phyloP scores from a whole-genome alignment of 2,329 filamentous ascomycete species.

The Cytospora piceae region DNA sequence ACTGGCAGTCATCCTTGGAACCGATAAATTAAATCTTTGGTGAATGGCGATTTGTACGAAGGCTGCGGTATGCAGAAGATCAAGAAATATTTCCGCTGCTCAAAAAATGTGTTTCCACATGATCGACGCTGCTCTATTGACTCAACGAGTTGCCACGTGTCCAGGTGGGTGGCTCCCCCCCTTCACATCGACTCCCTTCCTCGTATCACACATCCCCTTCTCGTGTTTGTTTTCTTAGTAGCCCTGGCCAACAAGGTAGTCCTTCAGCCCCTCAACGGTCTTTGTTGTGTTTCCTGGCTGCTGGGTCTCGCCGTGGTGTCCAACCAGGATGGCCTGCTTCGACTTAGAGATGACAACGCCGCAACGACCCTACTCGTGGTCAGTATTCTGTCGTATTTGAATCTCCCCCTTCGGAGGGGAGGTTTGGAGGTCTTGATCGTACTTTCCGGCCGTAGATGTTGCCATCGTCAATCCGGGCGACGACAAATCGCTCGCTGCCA shows the following conservation, averaged over 20 bases:
- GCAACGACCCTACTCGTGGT: constrained; percentile 63
- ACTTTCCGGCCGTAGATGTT: constrained; percentile 88
- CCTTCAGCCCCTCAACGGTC: constrained; percentile 80
- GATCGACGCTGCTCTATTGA: constrained; percentile 31
- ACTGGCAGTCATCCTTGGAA: neutral
- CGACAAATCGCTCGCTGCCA: constrained; percentile 76
- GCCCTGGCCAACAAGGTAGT: constrained; percentile 79
- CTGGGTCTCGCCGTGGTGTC: constrained; percentile 77
- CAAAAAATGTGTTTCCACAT: constrained; percentile 27
- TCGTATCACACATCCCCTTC: constrained; percentile 25
- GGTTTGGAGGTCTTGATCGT: constrained; percentile 35
- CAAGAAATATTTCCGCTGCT: constrained; percentile 21
- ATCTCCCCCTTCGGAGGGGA: neutral
- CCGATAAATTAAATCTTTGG: constrained; percentile 5
- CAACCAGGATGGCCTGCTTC: constrained; percentile 83
- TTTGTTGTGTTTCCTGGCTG: constrained; percentile 76
- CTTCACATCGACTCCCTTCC: constrained; percentile 10
- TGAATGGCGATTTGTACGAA: constrained; percentile 19
- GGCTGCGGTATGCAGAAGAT: constrained; percentile 26
- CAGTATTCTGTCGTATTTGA: constrained; percentile 16
- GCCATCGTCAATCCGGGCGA: constrained; percentile 74
- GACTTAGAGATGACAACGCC: constrained; percentile 87
- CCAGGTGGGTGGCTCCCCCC: constrained; percentile 19
- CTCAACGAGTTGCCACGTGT: constrained; percentile 28
- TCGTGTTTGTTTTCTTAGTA: constrained; percentile 61